Evolutionary conservation across 73 alveolate genomes (phyloP).

Genomic region (Symbiodinium natans): DNA sequence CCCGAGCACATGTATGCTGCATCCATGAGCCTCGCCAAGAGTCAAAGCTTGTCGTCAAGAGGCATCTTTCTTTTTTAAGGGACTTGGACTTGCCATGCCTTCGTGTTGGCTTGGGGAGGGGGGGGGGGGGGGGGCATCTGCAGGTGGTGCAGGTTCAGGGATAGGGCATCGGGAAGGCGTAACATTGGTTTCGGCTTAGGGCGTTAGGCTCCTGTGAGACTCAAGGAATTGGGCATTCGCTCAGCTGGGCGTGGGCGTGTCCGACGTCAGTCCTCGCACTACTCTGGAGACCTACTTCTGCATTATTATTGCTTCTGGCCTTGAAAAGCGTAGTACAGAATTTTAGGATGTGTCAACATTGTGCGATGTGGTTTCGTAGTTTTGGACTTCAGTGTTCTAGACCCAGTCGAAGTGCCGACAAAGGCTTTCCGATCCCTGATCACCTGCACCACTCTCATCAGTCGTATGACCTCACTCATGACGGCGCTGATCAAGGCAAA

Average conservation of each 20-base stretch:
- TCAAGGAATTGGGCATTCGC: constrained; percentile 92
- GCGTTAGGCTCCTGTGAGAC: neutral
- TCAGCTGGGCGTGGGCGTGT: constrained; percentile 74
- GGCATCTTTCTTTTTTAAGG: too few relatives aligned
- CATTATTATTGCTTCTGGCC: constrained; percentile 13
- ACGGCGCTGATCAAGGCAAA: constrained; percentile 75
- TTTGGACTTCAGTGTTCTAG: too few relatives aligned
- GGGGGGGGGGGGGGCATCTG: too few relatives aligned
- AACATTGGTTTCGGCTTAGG: too few relatives aligned
- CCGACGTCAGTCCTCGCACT: constrained; percentile 56
- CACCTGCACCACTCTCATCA: constrained; percentile 71
- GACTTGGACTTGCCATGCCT: too few relatives aligned
- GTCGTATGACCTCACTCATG: constrained; percentile 82
- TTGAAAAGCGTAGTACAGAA: neutral
- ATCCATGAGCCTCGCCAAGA: constrained; percentile 4
- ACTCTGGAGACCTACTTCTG: constrained; percentile 75
- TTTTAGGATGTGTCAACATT: too few relatives aligned
- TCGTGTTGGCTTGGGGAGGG: too few relatives aligned
- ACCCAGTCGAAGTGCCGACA: too few relatives aligned
- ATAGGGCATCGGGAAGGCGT: too few relatives aligned
- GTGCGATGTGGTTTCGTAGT: neutral
- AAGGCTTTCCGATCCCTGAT: constrained; percentile 35
- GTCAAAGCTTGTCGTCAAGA: too few relatives aligned
- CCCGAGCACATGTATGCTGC: constrained; percentile 23
- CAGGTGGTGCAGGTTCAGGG: too few relatives aligned